These are phyloP conservation scores for Agrocybe pediades DNA, from an alignment of 768 basidiomycete genomes.

Conservation along the genomic window DNA sequence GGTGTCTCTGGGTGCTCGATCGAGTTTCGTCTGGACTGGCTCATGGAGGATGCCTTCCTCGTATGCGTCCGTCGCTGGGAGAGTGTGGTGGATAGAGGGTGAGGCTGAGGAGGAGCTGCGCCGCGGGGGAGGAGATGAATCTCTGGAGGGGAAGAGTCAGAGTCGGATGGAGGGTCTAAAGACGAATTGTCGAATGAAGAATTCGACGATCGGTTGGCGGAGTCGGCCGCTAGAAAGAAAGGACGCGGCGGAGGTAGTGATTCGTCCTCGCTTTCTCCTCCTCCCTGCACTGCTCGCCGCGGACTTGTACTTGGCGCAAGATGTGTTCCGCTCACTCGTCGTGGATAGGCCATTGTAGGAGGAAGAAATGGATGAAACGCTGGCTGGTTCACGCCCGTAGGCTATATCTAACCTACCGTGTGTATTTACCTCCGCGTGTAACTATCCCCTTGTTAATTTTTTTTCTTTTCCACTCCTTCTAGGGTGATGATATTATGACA, in stretches of 20 bases:
- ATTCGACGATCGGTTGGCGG: conserved; percentile 10
- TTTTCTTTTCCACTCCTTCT: conserved; percentile 5
- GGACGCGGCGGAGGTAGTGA: conserved; percentile 25
- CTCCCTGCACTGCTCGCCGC: background rate
- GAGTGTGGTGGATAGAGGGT: background rate
- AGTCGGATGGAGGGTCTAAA: conserved; percentile 6
- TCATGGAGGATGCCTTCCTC: too few species aligned
- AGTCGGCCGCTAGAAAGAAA: conserved; percentile 23
- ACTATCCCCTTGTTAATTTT: background rate
- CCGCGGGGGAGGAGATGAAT: background rate
- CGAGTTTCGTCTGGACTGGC: conserved; percentile 1
- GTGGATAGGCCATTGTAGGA: conserved; percentile 17
- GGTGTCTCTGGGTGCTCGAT: background rate
- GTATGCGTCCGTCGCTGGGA: background rate
- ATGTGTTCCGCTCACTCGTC: conserved; percentile 9
- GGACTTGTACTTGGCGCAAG: conserved; percentile 3
- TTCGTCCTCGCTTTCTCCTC: background rate
- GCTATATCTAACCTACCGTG: too few species aligned
- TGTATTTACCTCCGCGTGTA: too few species aligned
- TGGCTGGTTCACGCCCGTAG: too few species aligned
- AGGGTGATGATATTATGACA: background rate
- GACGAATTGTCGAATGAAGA: conserved; percentile 15
- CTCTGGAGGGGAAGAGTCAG: conserved; percentile 2
- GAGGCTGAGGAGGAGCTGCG: background rate
- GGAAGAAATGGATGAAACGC: background rate